Evolutionary conservation across 352 stramenopile genomes (phyloP).

Genomic region (Globisporangium echinulatum): DNA sequence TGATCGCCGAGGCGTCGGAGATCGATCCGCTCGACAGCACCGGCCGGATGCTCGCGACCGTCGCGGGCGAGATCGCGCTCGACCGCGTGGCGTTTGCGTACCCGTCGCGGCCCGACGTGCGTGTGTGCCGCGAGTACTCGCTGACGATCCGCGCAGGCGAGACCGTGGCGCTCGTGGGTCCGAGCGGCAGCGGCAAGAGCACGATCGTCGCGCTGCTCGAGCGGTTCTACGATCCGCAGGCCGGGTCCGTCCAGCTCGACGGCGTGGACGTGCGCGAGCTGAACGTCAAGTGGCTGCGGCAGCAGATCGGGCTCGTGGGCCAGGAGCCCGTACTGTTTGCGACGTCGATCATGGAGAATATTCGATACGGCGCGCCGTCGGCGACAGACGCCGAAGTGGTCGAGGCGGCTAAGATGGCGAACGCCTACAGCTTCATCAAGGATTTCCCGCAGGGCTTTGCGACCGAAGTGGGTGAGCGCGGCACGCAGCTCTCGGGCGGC

Average conservation of each 20-base stretch:
- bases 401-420: slow-evolving; percentile 45
- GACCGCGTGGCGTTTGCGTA: slow-evolving; percentile 79
- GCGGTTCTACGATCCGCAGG: slow-evolving; percentile 25
- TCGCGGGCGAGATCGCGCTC: slow-evolving; percentile 59
- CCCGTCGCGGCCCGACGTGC: slow-evolving; percentile 43
- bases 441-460: slow-evolving; percentile 85
- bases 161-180: slow-evolving; percentile 34
- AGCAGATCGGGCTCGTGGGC: slow-evolving; percentile 87
- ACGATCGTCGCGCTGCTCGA: slow-evolving; percentile 8
- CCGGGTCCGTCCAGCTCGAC: slow-evolving; percentile 31
- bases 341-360: slow-evolving; percentile 64
- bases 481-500: slow-evolving; percentile 78
- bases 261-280: slow-evolving; percentile 45
- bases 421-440: slow-evolving; percentile 91
- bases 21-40: slow-evolving; percentile 43
- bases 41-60: slow-evolving; percentile 17
- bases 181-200: slow-evolving; percentile 6
- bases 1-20: slow-evolving; percentile 51
- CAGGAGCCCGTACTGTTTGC: slow-evolving; percentile 53
- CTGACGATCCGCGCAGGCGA: slow-evolving; percentile 58
- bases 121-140: slow-evolving; percentile 53
- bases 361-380: slow-evolving; percentile 55
- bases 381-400: slow-evolving; percentile 50
- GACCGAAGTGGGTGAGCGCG: slow-evolving; percentile 86
- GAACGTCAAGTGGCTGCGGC: slow-evolving; percentile 81